phyloP scores from a whole-genome alignment of 257 asterid species.

The Penstemon davidsonii region DNA sequence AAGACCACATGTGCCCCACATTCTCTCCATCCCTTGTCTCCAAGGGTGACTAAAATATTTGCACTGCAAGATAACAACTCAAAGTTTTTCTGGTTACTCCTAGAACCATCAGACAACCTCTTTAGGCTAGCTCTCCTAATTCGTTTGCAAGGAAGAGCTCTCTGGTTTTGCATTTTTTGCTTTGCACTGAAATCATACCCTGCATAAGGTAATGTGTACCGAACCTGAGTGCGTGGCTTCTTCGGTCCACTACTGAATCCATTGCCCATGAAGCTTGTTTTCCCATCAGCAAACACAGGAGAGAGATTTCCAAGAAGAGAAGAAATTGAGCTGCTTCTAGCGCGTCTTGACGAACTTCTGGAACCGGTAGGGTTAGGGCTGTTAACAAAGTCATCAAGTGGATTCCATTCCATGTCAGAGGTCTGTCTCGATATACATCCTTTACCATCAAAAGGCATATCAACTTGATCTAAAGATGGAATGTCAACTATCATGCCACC shows the following conservation, averaged over 20 bases:
- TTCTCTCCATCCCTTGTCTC: slow-evolving; percentile 95
- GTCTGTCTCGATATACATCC: slow-evolving; percentile 4
- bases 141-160: slow-evolving; percentile 72
- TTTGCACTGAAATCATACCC: slow-evolving; percentile 51
- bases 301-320: slow-evolving; percentile 58
- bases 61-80: slow-evolving; percentile 65
- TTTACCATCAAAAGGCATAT: slow-evolving; percentile 11
- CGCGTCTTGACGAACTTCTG: slow-evolving; percentile 41
- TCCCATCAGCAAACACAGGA: slow-evolving; percentile 59
- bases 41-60: slow-evolving; percentile 70
- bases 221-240: slow-evolving; percentile 92
- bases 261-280: slow-evolving; percentile 41
- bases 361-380: slow-evolving; percentile 47
- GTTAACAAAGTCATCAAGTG: slow-evolving; percentile 36
- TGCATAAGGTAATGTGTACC: slow-evolving; percentile 73
- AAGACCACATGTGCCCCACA: slow-evolving; percentile 67
- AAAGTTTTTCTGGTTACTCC: slow-evolving; percentile 52
- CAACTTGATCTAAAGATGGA: slow-evolving; percentile 52
- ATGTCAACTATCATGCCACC: slow-evolving; percentile 52
- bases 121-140: slow-evolving; percentile 89
- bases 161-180: slow-evolving; percentile 55
- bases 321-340: slow-evolving; percentile 50
- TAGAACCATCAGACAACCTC: slow-evolving; percentile 58
- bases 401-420: slow-evolving; percentile 35
- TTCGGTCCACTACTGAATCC: slow-evolving; percentile 83